Evolutionary conservation across 2,329 filamentous ascomycete genomes (phyloP), one percentile per base, ranked within the genome.

Genomic region (Aspergillus spinulosporus): DNA sequence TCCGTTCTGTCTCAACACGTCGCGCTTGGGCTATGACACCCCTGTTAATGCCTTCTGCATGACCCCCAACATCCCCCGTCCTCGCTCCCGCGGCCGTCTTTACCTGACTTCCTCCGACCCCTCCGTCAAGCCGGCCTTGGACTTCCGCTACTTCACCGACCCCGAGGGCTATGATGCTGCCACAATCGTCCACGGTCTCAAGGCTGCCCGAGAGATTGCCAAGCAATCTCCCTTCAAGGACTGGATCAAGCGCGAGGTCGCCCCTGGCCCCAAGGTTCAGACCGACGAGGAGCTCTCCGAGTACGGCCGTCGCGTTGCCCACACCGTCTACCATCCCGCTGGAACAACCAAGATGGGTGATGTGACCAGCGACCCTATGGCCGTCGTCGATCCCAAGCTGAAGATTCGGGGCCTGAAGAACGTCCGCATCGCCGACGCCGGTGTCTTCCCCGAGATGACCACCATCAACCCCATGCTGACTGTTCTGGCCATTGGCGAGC

Each of bases 271-370:
- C 9, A 78, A 82, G 39, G 74, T 90, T 40, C 84, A 89, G 71
- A 87, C 85, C 5, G 90, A 96, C 68, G 90, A 92, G 74, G 88
- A 88, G 54, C 82, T 96, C 6, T 87, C 83, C 71, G 86, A 92
- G 76, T 96, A 96, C 72, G 91, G 88, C 36, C 84, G 91, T 46
- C 83, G 85, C 45, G 91, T 83, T 4, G 90, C 90, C 4, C 91
- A 96, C 74, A 96, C 91, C 1, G 90, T 96, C 31, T 96, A 96
- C 76, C 91, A 96, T 74, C 91, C 91, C 0, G 88, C 89, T 9
- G 91, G 91, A 51, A 96, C 91, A 14, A 94, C 90, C 54, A 92
- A 92, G 81, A 96, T 96, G 91, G 90, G 90, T 34, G 86, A 92
- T 67, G 75, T 88, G 4, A 73, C 72, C 54, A 82, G 78, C 52